phyloP scores from a whole-genome alignment of 2,329 filamentous ascomycete genomes.

The Lachnellula arida region DNA sequence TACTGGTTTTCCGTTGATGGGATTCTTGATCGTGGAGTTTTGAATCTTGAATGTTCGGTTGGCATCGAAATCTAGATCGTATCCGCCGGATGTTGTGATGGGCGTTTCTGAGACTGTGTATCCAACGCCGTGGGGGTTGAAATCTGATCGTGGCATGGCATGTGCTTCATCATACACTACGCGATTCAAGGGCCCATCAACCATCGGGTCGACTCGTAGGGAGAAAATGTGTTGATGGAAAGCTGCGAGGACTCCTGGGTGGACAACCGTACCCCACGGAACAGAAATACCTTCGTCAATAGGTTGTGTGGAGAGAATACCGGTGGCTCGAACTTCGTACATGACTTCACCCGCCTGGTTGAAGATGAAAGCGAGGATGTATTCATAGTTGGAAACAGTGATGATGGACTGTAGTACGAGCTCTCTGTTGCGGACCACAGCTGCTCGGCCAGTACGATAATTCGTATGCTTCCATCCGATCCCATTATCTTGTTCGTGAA shows the following conservation, averaged over 20 bases:
- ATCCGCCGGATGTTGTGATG: slow-evolving; percentile 42
- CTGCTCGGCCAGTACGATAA: slow-evolving; percentile 58
- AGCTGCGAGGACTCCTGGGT: slow-evolving; percentile 62
- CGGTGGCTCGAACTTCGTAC: slow-evolving; percentile 65
- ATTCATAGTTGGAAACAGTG: slow-evolving; percentile 69
- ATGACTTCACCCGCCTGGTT: slow-evolving; percentile 64
- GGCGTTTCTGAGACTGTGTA: slow-evolving; percentile 46
- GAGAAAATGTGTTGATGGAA: slow-evolving; percentile 78
- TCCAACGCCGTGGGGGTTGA: slow-evolving; percentile 48
- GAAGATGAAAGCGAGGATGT: slow-evolving; percentile 68
- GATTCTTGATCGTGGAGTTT: slow-evolving; percentile 47
- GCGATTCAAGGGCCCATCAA: slow-evolving; percentile 52
- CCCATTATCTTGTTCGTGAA: slow-evolving; percentile 67
- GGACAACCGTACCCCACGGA: slow-evolving; percentile 63
- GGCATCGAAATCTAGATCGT: slow-evolving; percentile 42
- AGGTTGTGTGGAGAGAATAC: slow-evolving; percentile 62
- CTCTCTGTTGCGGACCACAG: slow-evolving; percentile 58
- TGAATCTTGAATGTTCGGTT: slow-evolving; percentile 56
- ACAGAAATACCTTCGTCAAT: slow-evolving; percentile 61
- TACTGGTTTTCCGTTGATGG: slow-evolving; percentile 48
- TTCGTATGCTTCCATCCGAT: slow-evolving; percentile 68
- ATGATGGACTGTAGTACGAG: slow-evolving; percentile 66
- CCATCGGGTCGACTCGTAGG: slow-evolving; percentile 57
- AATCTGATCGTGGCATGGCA: slow-evolving; percentile 51
- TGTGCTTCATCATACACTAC: slow-evolving; percentile 55